Conservation (phyloP, 331 rosid species). For the Pyracantha coccinea region DNA sequence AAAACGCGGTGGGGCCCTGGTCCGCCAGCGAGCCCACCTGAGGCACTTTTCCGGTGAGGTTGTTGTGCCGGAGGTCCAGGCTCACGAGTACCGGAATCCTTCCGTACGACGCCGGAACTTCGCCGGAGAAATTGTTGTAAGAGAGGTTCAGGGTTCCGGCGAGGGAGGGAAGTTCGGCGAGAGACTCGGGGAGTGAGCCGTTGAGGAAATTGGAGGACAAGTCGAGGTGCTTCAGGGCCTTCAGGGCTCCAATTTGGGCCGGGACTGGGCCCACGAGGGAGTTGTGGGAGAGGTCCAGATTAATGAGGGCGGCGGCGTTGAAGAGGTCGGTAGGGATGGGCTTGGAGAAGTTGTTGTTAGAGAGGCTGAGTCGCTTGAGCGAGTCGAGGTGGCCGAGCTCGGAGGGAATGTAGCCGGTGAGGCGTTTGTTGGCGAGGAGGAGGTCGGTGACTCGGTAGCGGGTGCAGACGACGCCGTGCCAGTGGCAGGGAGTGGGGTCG, state of each 20-base stretch:
- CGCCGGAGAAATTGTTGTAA: slow-evolving; percentile 50
- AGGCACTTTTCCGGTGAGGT: slow-evolving; percentile 75
- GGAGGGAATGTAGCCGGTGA: slow-evolving; percentile 70
- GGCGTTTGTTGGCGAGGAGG: slow-evolving; percentile 37
- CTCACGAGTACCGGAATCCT: slow-evolving; percentile 51
- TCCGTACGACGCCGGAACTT: slow-evolving; percentile 47
- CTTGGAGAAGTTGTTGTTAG: slow-evolving; percentile 56
- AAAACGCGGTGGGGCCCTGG: slow-evolving; percentile 84
- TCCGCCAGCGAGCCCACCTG: slow-evolving; percentile 61
- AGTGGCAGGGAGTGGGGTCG: slow-evolving; percentile 60
- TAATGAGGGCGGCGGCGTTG: slow-evolving; percentile 41
- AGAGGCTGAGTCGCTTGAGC: slow-evolving; percentile 42
- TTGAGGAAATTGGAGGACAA: slow-evolving; percentile 54
- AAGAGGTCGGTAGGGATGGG: slow-evolving; percentile 48
- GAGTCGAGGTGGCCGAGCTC: slow-evolving; percentile 58
- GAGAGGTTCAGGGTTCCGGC: slow-evolving; percentile 67
- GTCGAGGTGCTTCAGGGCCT: slow-evolving; percentile 46
- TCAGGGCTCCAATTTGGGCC: slow-evolving; percentile 24
- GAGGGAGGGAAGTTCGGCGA: slow-evolving; percentile 31
- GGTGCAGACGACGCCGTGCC: slow-evolving; percentile 59
- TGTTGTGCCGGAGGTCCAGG: slow-evolving; percentile 61
- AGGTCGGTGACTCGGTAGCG: slow-evolving; percentile 54
- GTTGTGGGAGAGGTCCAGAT: slow-evolving; percentile 70
- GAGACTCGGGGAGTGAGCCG: slow-evolving; percentile 51
- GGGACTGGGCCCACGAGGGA: slow-evolving; percentile 55